Evolutionary conservation across 345 rosid genomes (phyloP), one percentile per base, ranked within the genome.

Genomic region (Linum tenue): DNA sequence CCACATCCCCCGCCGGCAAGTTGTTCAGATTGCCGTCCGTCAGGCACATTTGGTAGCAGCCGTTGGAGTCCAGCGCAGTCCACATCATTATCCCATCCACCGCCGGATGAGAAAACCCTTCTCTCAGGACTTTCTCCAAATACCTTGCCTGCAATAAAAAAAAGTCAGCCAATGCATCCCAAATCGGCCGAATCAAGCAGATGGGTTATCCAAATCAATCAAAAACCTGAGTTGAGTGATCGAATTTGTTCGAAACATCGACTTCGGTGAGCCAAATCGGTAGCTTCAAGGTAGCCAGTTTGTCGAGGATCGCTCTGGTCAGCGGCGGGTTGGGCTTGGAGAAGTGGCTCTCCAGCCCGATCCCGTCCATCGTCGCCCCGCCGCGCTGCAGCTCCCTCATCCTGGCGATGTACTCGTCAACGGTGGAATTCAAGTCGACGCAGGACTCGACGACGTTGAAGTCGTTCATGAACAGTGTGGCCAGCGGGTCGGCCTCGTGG

Each of bases 211-310:
- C 10, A 44, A 44, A 5, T 44, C 3, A 12, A 48, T 48, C 53
- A 10, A 48, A 44, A 48, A 87, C 95, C 89, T 92, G 94, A 55
- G 81, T 73, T 51, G 64, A 66, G 59, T 75, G 64, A 69, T 79
- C 84, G 2, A 82, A 78, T 7, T 56, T 67, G 3, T 37, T 59
- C 71, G 84, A 81, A 58, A 90, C 81, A 68, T 92, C 97, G 44
- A 87, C 79, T 71, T 92, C 98, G 2, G 98, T 90, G 35, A 90
- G 91, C 96, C 96, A 86, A 31, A 90, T 81, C 1, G 98, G 94
- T n/a, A 85, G 87, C 11, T 72, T 64, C 2, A 92, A 81, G 0
- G 85, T 70, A 15, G 87, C 94, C 69, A 92, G 60, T 57, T 92
- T 92, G 74, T 92, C 96, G 0, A 92, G 68, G 35, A 78, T 79